A percentile compares a stretch with the other conserved stretches of the same genome.
phyloP scores from a whole-genome alignment of 1,284 basidiomycete genomes.

The Tilletiaria anomala region DNA sequence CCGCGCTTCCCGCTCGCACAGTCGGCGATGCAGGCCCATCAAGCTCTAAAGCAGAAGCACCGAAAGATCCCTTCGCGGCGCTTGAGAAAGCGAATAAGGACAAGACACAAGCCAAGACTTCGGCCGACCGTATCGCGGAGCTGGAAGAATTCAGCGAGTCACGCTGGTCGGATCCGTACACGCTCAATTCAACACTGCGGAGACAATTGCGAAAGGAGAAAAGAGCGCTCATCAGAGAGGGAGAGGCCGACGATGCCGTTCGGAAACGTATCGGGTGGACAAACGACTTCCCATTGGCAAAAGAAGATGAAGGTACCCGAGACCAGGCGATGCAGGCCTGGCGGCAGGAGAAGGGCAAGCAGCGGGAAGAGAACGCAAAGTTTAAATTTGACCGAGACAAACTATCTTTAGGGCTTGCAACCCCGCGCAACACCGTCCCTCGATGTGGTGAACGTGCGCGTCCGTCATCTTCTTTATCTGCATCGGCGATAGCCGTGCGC shows the following conservation, averaged over 20 bases:
- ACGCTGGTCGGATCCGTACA: constrained; percentile 69
- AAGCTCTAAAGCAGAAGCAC: constrained; percentile 46
- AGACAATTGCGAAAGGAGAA: constrained; percentile 73
- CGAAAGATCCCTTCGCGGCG: constrained; percentile 65
- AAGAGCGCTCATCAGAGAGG: constrained; percentile 54
- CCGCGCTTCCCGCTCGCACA: constrained; percentile 1
- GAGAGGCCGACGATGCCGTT: constrained; percentile 54
- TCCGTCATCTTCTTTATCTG: no score
- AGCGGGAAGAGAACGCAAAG: no score
- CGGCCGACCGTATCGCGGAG: constrained; percentile 60
- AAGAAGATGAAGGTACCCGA: neutral
- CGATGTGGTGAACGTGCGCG: no score
- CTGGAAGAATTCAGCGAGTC: constrained; percentile 59
- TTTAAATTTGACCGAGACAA: no score
- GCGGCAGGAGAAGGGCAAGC: neutral
- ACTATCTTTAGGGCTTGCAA: no score
- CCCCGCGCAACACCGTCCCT: no score
- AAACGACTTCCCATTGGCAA: constrained; percentile 5
- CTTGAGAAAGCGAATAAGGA: constrained; percentile 75
- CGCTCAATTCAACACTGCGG: constrained; percentile 57
- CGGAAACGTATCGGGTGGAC: constrained; percentile 44
- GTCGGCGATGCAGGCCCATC: constrained; percentile 53
- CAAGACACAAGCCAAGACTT: constrained; percentile 54
- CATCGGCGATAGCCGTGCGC: no score
- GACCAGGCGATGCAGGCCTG: constrained; percentile 1